phyloP scores from a whole-genome alignment of 495 filamentous ascomycete species.

The Podospora bellae-mahoneyi region DNA sequence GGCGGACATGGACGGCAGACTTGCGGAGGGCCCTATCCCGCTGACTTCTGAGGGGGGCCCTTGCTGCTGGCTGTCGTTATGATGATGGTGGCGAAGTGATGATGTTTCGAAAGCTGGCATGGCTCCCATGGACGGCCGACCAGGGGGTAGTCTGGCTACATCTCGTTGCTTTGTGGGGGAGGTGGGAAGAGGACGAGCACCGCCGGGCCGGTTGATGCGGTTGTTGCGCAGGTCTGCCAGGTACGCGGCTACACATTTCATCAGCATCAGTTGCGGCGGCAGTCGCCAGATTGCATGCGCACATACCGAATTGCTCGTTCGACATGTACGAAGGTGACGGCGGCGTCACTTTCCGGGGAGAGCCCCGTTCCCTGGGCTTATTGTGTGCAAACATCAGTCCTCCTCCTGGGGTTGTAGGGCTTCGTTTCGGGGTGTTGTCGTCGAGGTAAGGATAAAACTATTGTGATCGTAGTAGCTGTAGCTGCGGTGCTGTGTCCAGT shows the following conservation, averaged over 20 bases:
- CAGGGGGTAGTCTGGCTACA: conserved; percentile 26
- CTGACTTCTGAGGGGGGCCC: conserved; percentile 33
- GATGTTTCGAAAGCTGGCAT: conserved; percentile 44
- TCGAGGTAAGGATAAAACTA: background rate
- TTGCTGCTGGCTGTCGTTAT: conserved; percentile 26
- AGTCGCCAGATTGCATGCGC: conserved; percentile 24
- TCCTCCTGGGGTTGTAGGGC: background rate
- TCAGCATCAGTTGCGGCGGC: conserved; percentile 29
- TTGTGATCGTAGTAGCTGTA: background rate
- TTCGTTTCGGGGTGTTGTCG: background rate
- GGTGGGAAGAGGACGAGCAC: conserved; percentile 72
- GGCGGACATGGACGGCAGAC: conserved; percentile 34
- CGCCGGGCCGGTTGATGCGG: conserved; percentile 69
- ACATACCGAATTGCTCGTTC: conserved; percentile 76
- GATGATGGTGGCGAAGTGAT: conserved; percentile 20
- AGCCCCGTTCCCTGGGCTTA: conserved; percentile 34
- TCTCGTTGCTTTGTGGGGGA: conserved; percentile 27
- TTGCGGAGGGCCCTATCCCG: conserved; percentile 19
- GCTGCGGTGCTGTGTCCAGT: background rate
- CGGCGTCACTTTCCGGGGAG: conserved; percentile 60
- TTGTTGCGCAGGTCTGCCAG: conserved; percentile 77
- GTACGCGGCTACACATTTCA: conserved; percentile 59
- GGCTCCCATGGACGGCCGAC: conserved; percentile 33
- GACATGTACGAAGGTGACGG: conserved; percentile 81
- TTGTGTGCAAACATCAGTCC: conserved; percentile 33